Evolutionary conservation across 1,284 basidiomycete species (phyloP), one percentile per base, ranked within the genome.

Genomic region (Athelia sp.): DNA sequence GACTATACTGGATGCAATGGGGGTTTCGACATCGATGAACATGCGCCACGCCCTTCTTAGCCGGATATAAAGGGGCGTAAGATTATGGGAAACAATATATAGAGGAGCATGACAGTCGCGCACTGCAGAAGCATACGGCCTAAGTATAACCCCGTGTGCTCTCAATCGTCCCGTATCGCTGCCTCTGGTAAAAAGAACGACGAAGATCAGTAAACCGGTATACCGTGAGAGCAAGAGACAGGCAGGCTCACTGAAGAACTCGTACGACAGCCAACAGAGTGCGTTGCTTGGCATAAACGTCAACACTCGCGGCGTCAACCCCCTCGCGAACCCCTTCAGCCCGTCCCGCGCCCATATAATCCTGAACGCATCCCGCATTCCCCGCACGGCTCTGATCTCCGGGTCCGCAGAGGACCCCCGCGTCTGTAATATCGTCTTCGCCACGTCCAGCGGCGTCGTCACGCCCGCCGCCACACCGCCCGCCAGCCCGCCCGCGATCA

Each of bases 281-380:
- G 97, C 97, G 52, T 97, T 98, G 63, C 91, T 95, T 9, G 97
- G 97, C 84, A 98, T 93, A 55, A 93, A 93, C 10, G 96, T 97
- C 63, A 99, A 72, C 44, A 99, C 87, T 45, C 97, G 81, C 4
- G 97, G 97, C 47, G 90, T 79, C 61, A 99, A 74, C 22, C 97
- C 97, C 58, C 97, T 79, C 46, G 76, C 72, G 63, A 99, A 93
- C 0, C 97, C 97, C 60, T 76, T 86, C 43, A 87, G 47, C 4
- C 96, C 97, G 58, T 98, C 92, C 56, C 89, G 75, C 58, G 72
- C 71, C 80, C 88, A 88, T 52, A 99, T 97, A 56, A 99, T 87
- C 60, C 81, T 76, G 61, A 94, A 83, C 4, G 97, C 97, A 63
- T 97, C 91, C 51, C 76, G 53, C 85, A 99, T 94, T 9, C 95